Base-by-base conservation (phyloP, 495 filamentous ascomycete genomes). In the Penicillium canescens region DNA sequence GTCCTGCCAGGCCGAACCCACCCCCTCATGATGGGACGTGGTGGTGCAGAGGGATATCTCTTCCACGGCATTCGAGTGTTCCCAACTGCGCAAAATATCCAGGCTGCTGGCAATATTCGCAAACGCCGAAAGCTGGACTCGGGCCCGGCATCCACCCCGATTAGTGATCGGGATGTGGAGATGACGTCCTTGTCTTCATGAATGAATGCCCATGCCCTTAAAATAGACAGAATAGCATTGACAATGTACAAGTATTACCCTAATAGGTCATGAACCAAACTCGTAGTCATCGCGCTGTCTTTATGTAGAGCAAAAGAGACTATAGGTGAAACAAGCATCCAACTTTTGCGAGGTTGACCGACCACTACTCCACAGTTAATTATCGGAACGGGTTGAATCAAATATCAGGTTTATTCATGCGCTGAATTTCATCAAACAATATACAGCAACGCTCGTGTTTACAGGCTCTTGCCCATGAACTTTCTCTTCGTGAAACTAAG, bases 401-500 rank as follows among this genome's bases (percentile, higher is more conserved):
- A 51, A 46, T 61, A 37, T 23, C 56, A 55, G 59, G 42, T 56
- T 54, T 46, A 63, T 67, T 71, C 57, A 63, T 61, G 57, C 66
- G 66, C 66, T 69, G 66, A 65, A 67, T 56, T 60, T 65, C 54
- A 59, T 54, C 50, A 63, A 69, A 62, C 46, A 65, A 62, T 62
- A 60, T 59, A 65, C 55, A 65, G 53, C 44, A 56, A 46, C 33
- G 50, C 31, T 50, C 43, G 26, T 52, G 26, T 61, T 75, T 78
- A 91, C 67, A 92, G 78, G 61, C 83, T 85, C 81, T 96, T 97
- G 65, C 92, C 92, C 95, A 98, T 98, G 71, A 98, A 98, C 81
- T 96, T 96, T 70, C 94, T 85, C 83, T 98, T 98, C 42, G 89
- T 88, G 70, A 96, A 98, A 78, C 93, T 97, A 59, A 98, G 77